Base-by-base conservation (phyloP, 202 grass and related monocot species). In the Dendrocalamus latiflorus region DNA sequence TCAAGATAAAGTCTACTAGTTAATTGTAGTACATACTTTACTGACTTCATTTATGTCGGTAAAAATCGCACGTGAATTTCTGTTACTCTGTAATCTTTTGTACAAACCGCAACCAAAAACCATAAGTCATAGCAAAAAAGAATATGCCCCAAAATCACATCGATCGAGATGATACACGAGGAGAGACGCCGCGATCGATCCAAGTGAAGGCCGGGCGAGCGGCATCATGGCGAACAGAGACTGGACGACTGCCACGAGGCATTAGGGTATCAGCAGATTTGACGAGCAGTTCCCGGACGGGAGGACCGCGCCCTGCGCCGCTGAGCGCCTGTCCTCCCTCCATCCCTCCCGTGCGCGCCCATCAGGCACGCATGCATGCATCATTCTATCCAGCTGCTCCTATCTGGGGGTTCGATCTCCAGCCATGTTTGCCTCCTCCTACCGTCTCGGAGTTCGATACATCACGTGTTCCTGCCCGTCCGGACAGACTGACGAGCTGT, bases 211-310 rank as follows among this genome's bases (percentile, higher is more conserved):
- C 30, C 30, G 30, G 30, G 30, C 12, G 47, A 16, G 55, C 55
- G 55, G 74, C 25, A 33, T 34, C 56, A 77, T 49, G 49, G 69
- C 41, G 69, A 85, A 85, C 82, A 81, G 64, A 76, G 76, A 88
- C 81, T 49, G 69, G 76, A 68, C 81, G 36, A 20, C 38, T 28
- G 51, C 66, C 65, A 36, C 6, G 65, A 17, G 59, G 59, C 41
- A 60, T 37, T 38, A 9, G 37, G 44, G 4, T 37, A 51, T 30
- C 53, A 55, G 49, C 50, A 48, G 20, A 67, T 80, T 56, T 68
- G 61, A 24, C 36, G 79, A 76, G 24, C 66, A 39, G 79, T 14
- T 82, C 44, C 61, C 61, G 59, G 75, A 44, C 25, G 42, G 54
- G 83, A 26, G 42, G 65, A 61, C 73, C 74, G 53, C 25, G 53